Base-by-base conservation (phyloP, 2,329 filamentous ascomycete species). In the Pseudopyrenochaeta lycopersici region DNA sequence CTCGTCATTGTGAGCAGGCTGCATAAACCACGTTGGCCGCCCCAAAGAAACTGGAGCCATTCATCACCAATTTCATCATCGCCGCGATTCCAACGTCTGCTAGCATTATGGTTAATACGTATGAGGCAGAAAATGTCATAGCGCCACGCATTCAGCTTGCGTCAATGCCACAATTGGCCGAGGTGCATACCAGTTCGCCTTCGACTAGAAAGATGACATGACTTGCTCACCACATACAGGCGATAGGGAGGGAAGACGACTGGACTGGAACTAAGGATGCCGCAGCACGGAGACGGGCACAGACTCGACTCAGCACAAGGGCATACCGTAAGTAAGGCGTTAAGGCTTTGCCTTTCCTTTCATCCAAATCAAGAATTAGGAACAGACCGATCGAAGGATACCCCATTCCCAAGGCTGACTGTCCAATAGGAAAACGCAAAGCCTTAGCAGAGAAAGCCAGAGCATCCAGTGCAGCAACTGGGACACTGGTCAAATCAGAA, bases 241-340 rank as follows among this genome's bases (percentile, higher is more conserved):
- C 38, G n/a, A 27, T 7, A 10, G 5, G 21, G n/a, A 21, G 12
- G n/a, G 43, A 47, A 36, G 53, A 56, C 27, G 44, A 52, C 30
- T 56, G 53, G 53, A 56, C 48, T 17, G 53, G 53, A 7, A 35
- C 27, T 5, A 36, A n/a, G 23, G 45, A 49, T 41, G 38, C 49
- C 9, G 36, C 21, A 9, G 40, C 48, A 27, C 30, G 53, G 11
- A 52, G 49, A 38, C 46, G 41, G 35, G 32, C 30, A 9, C 53
- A 56, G 20, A 56, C 46, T 35, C 52, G 53, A 36, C 41, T 56
- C 11, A 56, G 52, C 20, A 35, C 41, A 11, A 52, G 53, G 36
- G 49, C 53, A 15, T 52, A 52, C 21, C 48, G 53, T 56, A 52
- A 23, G 23, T 9, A 27, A 9, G 23, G 48, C 3, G 14, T 29